Evolutionary conservation across 352 stramenopile genomes (phyloP), one percentile per base, ranked within the genome.

Genomic region (Sclerospora graminicola): DNA sequence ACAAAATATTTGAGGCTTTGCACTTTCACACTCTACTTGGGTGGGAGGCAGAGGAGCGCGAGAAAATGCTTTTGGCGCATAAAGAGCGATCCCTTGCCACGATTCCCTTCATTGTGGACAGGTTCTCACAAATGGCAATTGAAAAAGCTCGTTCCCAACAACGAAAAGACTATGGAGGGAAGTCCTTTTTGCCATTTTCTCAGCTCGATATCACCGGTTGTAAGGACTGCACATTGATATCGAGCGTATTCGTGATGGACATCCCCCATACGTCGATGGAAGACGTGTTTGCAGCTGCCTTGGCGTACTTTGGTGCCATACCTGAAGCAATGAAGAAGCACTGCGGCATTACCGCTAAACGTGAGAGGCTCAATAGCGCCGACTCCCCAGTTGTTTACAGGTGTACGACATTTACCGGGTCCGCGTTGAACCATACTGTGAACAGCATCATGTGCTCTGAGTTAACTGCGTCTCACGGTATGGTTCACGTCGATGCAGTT

Each of bases 171-270:
- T 27, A 10, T n/a, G 14, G 4, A 2, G 30, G 36, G 19, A 54
- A 46, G 32, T 48, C 45, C 8, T 41, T 54, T 13, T 14, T 56
- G 39, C 58, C 58, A 4, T 49, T 64, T 26, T 63, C 45, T 29
- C 56, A 62, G 30, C 56, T 63, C 29, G 51, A 63, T 6, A 48
- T 70, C 23, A 64, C 49, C 2, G 57, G 48, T 8, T 52, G 53
- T 28, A 50, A 45, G 14, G 53, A 64, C 40, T 44, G 45, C 40
- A 62, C 61, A 3, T 35, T 67, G 24, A 45, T 70, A 8, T 57
- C 61, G 4, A 70, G 54, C 19, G 50, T 61, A 5, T 70, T 66
- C 41, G 42, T 70, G 1, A 49, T 57, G 5, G 57, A 70, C 40
- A 66, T 70, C 39, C 57, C 61, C 1, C 46, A 63, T 32, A 33